phyloP scores from a whole-genome alignment of 495 filamentous ascomycete species.

The Penicillium taxi region DNA sequence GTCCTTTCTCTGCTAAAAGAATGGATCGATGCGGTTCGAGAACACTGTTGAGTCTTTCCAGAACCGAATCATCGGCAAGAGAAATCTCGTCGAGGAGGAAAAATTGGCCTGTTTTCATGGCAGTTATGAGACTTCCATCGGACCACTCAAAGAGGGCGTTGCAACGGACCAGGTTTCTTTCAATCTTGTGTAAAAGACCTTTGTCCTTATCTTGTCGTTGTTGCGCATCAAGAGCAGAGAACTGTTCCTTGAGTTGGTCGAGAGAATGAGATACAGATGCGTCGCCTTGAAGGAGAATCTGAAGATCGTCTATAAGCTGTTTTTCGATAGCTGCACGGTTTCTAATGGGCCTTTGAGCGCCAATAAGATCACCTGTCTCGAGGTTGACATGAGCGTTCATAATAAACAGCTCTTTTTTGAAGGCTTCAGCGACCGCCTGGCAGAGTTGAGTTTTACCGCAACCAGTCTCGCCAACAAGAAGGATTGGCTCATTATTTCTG shows the following conservation, averaged over 20 bases:
- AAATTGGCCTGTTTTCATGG: constrained; percentile 82
- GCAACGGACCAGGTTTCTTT: constrained; percentile 49
- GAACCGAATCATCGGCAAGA: constrained; percentile 91
- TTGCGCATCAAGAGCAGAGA: constrained; percentile 30
- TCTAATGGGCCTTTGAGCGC: constrained; percentile 83
- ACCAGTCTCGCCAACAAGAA: constrained; percentile 93
- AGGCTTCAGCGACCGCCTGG: constrained; percentile 78
- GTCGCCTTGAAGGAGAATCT: constrained; percentile 30
- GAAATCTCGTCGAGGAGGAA: constrained; percentile 98
- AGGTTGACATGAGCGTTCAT: constrained; percentile 97
- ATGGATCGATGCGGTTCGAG: constrained; percentile 81
- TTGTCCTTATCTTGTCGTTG: constrained; percentile 35
- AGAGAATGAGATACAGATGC: constrained; percentile 24
- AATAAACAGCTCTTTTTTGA: constrained; percentile 66
- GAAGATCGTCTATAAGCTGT: constrained; percentile 55
- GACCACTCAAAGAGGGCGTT: constrained; percentile 94
- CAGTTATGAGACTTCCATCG: constrained; percentile 88
- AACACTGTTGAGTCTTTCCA: constrained; percentile 96
- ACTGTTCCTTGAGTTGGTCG: constrained; percentile 42
- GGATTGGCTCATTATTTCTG: constrained; percentile 83
- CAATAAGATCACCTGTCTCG: constrained; percentile 94
- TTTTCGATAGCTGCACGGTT: constrained; percentile 67
- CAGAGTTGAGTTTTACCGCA: constrained; percentile 97
- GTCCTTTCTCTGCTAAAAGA: constrained; percentile 87
- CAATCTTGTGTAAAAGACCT: constrained; percentile 48